Evolutionary conservation across 148 eudicot species (phyloP), one percentile per base, ranked within the genome.

Genomic region (Camellia lanceoleosa): DNA sequence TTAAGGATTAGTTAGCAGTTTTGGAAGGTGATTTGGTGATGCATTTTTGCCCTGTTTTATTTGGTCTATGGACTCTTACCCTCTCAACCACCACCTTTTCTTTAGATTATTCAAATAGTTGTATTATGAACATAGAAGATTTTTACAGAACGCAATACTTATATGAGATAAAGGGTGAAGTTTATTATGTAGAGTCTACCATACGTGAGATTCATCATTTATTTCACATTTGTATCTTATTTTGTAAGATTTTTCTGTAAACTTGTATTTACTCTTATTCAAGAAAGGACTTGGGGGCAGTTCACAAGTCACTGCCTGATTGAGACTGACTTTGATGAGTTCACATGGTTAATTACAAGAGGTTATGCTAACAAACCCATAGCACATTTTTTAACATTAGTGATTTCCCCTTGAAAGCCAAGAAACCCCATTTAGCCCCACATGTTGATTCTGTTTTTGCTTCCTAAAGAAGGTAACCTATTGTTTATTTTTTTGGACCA

Each of bases 391-490:
- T 70, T 60, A 60, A 9, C 47, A 70, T 71, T 47, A 60, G 15
- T 71, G 74, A 60, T n/a, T 71, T 13, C 38, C 38, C 54, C 81
- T 79, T 79, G 56, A 47, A 79, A 60, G 59, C 81, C 15, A 59
- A 79, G 81, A 71, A 44, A 79, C 55, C 60, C 67, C 42, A 41
- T 6, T 5, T 79, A 44, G 71, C 55, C 60, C 67, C 42, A 41
- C 13, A 5, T 79, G 3, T 60, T 70, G 41, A 59, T 59, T 70
- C n/a, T 6, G 8, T 54, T 56, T 68, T 70, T 61, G 59, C 74
- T 58, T 60, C 43, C 10, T 75, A 4, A 56, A 16, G 19, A 74
- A 58, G 78, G 5, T 5, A 41, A 58, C 49, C 52, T 49, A 30
- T 30, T 30, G 38, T 30, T 30, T 30, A 30, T 30, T 30, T 30